Base-by-base conservation (phyloP, 2,329 filamentous ascomycete genomes). In the Cladophialophora exuberans region DNA sequence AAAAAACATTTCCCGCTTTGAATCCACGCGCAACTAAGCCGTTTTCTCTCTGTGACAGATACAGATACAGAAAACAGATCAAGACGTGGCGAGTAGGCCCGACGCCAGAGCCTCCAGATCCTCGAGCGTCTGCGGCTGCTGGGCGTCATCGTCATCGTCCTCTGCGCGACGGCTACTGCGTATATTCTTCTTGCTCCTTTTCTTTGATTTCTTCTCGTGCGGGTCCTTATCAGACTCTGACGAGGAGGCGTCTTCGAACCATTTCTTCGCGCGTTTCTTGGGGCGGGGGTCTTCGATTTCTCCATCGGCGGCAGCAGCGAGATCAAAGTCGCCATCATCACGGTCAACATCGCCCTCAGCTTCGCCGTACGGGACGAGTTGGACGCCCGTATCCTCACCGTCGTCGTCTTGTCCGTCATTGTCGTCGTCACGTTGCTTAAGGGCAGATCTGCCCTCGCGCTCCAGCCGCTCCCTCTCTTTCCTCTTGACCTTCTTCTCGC, bases 21-120 rank as follows among this genome's bases (percentile, higher is more conserved):
- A n/a, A n/a, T n/a, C n/a, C n/a, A n/a, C n/a, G n/a, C n/a, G n/a
- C n/a, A n/a, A n/a, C n/a, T n/a, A n/a, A n/a, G n/a, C n/a, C n/a
- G n/a, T n/a, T n/a, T n/a, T n/a, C n/a, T n/a, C n/a, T n/a, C n/a
- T n/a, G n/a, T n/a, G n/a, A n/a, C n/a, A n/a, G n/a, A 15, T 36
- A 36, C 5, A 9, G 18, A 41, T 41, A 2, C 18, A n/a, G n/a
- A n/a, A 25, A 6, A 13, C 13, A 13, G 28, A 10, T 28, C 17
- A 39, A 15, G 31, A 36, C 9, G 26, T 38, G 22, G 61, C 59
- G 20, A 77, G 64, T 51, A 77, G 61, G 9, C 74, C 75, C 55
- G 70, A 73, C 48, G 75, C 75, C 66, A 78, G 57, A 48, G 73
- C 71, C 62, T 78, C 75, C 66, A 78, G 60, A 67, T 78, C 75